These are phyloP conservation scores for Wickerhamomyces mucosus DNA, from an alignment of 805 yeast genomes.

Conservation along the genomic window DNA sequence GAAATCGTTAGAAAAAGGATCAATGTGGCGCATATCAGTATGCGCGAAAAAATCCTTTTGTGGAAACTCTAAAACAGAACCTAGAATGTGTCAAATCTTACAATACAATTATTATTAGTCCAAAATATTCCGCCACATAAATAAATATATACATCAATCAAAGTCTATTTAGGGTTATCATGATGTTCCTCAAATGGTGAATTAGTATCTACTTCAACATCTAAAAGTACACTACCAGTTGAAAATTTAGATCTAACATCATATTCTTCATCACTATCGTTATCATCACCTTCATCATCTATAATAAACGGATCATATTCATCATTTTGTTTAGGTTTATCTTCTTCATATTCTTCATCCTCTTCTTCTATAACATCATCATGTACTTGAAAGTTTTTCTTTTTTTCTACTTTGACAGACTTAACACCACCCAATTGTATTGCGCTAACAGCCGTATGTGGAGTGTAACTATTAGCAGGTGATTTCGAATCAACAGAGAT, in stretches of 20 bases:
- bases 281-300: slow-evolving; percentile 13
- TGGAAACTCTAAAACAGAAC: neutral
- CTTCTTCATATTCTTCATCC: slow-evolving; percentile 13
- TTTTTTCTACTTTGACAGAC: slow-evolving; percentile 13
- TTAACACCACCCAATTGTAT: slow-evolving; percentile 18
- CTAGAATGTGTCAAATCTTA: too few relatives aligned
- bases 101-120: too few relatives aligned
- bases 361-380: slow-evolving; percentile 11
- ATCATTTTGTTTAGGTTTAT: slow-evolving; percentile 1
- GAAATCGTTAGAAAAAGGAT: too few relatives aligned
- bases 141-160: too few relatives aligned
- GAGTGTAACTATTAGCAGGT: slow-evolving; percentile 3
- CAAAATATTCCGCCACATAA: too few relatives aligned
- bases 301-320: slow-evolving; percentile 21
- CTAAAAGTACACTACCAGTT: slow-evolving; percentile 16
- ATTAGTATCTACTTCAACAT: slow-evolving; percentile 17
- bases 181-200: slow-evolving; percentile 12
- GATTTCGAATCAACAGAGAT: slow-evolving; percentile 33
- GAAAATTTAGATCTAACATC: slow-evolving; percentile 8
- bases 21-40: neutral
- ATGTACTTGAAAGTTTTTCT: slow-evolving; percentile 6
- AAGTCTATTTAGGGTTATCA: neutral
- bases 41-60: neutral
- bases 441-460: slow-evolving; percentile 16
- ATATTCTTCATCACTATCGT: slow-evolving; percentile 4